Base-by-base conservation (phyloP, 2,329 filamentous ascomycete genomes). In the Scortechinia acanthostroma region DNA sequence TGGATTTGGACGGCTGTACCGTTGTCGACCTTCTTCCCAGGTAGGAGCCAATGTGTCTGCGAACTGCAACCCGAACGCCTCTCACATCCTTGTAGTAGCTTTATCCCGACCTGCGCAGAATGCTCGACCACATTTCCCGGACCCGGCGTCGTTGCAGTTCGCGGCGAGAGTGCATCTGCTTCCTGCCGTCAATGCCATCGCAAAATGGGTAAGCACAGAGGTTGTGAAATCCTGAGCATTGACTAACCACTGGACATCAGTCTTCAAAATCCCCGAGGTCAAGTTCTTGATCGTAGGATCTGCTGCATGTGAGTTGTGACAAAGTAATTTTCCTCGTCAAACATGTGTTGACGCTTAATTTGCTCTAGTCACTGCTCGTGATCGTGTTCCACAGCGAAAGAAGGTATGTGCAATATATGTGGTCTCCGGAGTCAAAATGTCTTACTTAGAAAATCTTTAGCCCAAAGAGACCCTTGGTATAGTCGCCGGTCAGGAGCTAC, bases 111-210 rank as follows among this genome's bases (percentile, higher is more conserved):
- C 0, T 94, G 88, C 59, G 74, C 77, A 1, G 73, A 77, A 55
- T 94, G 88, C 63, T 93, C 88, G 22, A 86, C 81, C 1, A 55
- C 77, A 1, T 78, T 81, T 49, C 35, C 35, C 17, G 10, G 13
- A 19, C 35, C 35, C 6, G 86, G 86, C 1, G 73, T 93, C 23
- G 73, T 83, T 15, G 81, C 86, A 3, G 85, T 91, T 4, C 74
- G 84, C 21, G 87, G 86, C 42, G 86, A 91, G 48, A 78, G 77
- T 16, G 76, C 79, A 19, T 82, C 80, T 55, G 86, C 88, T 47
- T 75, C 88, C 28, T 94, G 88, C 63, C 79, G 88, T 43, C 77
- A 85, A 54, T 94, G 88, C 59, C 88, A 93, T 67, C 71, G 73
- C 45, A 85, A 83, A 58, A 91, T 93, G 35, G 35, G 35, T 40